These are phyloP conservation scores for Aspergillus brasiliensis DNA, from an alignment of 2,329 filamentous ascomycete species.

Conservation along the genomic window DNA sequence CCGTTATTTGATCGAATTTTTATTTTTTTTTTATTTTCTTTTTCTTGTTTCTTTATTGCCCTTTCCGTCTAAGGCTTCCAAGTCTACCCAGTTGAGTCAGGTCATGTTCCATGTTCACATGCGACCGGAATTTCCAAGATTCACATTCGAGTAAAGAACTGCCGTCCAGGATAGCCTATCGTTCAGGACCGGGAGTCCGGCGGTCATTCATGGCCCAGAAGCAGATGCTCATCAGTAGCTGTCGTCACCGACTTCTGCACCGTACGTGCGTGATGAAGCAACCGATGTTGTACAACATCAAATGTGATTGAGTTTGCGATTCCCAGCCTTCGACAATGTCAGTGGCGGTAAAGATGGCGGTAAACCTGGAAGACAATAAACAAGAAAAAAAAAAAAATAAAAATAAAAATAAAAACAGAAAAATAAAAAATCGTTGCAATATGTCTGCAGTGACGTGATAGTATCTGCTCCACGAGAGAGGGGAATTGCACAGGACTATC, in stretches of 20 bases:
- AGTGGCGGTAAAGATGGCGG: not conserved
- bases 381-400: no score
- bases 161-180: not conserved
- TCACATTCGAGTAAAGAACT: not conserved
- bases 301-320: not conserved
- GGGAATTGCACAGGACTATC: not conserved
- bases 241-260: not conserved
- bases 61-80: not conserved
- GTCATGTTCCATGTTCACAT: not conserved
- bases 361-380: not conserved
- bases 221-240: not conserved
- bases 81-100: not conserved
- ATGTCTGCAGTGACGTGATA: not conserved
- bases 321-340: not conserved
- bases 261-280: slow-evolving; percentile 1
- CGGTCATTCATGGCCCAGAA: not conserved
- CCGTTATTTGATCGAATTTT: not conserved
- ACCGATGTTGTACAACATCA: slow-evolving; percentile 1
- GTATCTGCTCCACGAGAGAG: no score
- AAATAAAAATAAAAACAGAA: no score
- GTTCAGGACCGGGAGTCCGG: not conserved
- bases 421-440: no score
- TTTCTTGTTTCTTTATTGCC: not conserved
- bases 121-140: not conserved
- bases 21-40: not conserved